These are phyloP conservation scores for Sporothrix brunneoviolacea DNA, from an alignment of 2,329 filamentous ascomycete species.

Conservation along the genomic window DNA sequence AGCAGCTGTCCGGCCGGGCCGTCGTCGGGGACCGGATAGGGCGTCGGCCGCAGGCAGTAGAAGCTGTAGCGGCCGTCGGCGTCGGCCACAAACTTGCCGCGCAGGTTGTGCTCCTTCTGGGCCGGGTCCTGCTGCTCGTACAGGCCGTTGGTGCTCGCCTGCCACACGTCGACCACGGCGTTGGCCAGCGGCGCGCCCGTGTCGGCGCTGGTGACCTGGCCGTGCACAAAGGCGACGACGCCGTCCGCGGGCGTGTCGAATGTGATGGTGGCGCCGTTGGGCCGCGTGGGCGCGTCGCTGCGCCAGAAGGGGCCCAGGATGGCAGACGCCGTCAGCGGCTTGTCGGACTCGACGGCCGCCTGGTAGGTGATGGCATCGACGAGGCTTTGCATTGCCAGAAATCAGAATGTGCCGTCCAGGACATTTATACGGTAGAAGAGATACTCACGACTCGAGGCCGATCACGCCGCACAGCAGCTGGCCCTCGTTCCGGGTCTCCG, in stretches of 20 bases:
- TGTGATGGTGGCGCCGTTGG: slow-evolving; percentile 52
- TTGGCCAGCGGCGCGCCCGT: slow-evolving; percentile 49
- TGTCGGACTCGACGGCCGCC: slow-evolving; percentile 32
- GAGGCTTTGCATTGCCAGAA: slow-evolving; percentile 23
- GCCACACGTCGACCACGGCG: slow-evolving; percentile 57
- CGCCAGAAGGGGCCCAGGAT: slow-evolving; percentile 65
- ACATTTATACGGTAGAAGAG: too few relatives aligned
- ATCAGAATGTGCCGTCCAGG: too few relatives aligned
- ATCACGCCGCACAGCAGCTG: slow-evolving; percentile 57
- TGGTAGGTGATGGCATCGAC: slow-evolving; percentile 61
- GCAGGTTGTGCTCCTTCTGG: slow-evolving; percentile 18
- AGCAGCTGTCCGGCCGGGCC: slow-evolving; percentile 28
- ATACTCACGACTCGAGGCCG: slow-evolving; percentile 45
- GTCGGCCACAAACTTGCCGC: slow-evolving; percentile 26
- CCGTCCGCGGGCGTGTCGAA: slow-evolving; percentile 28
- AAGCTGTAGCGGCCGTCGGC: slow-evolving; percentile 55
- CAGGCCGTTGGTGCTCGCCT: slow-evolving; percentile 51
- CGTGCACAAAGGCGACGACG: slow-evolving; percentile 50
- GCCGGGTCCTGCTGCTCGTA: slow-evolving; percentile 65
- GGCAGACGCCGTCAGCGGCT: slow-evolving; percentile 43
- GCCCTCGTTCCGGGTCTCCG: slow-evolving; percentile 54
- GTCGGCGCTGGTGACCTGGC: slow-evolving; percentile 28
- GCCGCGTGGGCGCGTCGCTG: slow-evolving; percentile 49
- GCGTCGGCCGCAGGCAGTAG: slow-evolving; percentile 55
- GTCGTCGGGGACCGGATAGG: slow-evolving; percentile 35